These are phyloP conservation scores for Gaultheria prostrata DNA, from an alignment of 148 eudicot species.

Conservation along the genomic window DNA sequence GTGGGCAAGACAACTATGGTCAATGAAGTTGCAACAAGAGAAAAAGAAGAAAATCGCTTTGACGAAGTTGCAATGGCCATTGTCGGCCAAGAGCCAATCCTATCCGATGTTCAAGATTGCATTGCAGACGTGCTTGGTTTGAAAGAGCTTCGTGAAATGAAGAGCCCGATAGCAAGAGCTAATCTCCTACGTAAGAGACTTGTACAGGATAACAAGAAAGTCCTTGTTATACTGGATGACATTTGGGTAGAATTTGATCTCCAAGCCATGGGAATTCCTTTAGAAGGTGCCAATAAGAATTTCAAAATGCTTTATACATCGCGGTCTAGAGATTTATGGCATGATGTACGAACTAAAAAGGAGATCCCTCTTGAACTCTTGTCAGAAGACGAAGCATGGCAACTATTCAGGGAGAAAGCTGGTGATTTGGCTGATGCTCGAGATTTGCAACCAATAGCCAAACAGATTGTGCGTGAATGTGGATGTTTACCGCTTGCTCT, in stretches of 20 bases:
- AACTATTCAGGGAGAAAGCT: slow-evolving; percentile 31
- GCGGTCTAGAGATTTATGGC: slow-evolving; percentile 26
- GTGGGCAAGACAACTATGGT: background rate
- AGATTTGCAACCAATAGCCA: slow-evolving; percentile 24
- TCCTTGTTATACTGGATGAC: slow-evolving; percentile 44
- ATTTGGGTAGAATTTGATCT: slow-evolving; percentile 40
- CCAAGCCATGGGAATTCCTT: slow-evolving; percentile 28
- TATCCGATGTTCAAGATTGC: background rate
- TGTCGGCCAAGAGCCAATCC: background rate
- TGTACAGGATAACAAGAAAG: slow-evolving; percentile 15
- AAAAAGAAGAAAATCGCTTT: background rate
- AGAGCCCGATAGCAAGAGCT: slow-evolving; percentile 22
- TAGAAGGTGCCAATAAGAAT: slow-evolving; percentile 16
- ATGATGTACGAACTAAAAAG: slow-evolving; percentile 20
- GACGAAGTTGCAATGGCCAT: background rate
- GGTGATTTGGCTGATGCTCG: slow-evolving; percentile 23
- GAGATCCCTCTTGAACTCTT: slow-evolving; percentile 22
- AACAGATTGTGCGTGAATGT: slow-evolving; percentile 39
- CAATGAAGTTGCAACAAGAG: background rate
- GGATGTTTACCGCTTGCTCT: slow-evolving; percentile 47
- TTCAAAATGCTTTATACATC: slow-evolving; percentile 34
- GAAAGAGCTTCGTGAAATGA: background rate
- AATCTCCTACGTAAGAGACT: slow-evolving; percentile 30
- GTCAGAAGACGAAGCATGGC: slow-evolving; percentile 34
- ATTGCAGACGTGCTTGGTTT: background rate